Base-by-base conservation (phyloP, 2,329 filamentous ascomycete species). In the Trichoderma citrinoviride region DNA sequence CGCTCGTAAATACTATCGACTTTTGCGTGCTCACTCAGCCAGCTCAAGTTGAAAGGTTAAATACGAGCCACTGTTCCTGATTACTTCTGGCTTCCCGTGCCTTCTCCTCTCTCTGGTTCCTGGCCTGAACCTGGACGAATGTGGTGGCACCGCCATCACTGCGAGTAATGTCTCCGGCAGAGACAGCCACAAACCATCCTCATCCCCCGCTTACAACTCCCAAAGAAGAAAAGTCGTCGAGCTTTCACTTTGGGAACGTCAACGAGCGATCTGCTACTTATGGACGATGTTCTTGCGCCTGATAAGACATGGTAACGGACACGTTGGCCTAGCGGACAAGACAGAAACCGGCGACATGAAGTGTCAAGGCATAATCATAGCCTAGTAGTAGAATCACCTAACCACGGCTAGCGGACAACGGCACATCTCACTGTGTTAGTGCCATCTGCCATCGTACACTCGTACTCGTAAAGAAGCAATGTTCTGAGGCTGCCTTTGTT, bases 51-150 rank as follows among this genome's bases (percentile, higher is more conserved):
- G n/a, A 64, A 64, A 64, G 44, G 53, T 37, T 64, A 64, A 64
- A 64, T 50, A 57, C 53, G 46, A 50, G 61, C 46, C 60, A 33
- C 33, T 44, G 61, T 57, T 64, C 61, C 44, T 56, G 61, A 58
- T 58, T 64, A 50, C 52, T 57, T 46, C 7, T 52, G 37, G 33
- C 33, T 49, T 61, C 33, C 54, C 53, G 21, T 44, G 37, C 37
- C 52, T 33, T 53, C 49, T 62, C 27, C 60, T 29, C 19, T 62
- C 49, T 54, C 33, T 62, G 41, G 58, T 62, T 54, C 60, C 60
- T 54, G 60, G 33, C 60, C 23, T 43, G 49, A 17, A 25, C 60
- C 25, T 19, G 19, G 27, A 19, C 27, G 40, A 62, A 8, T n/a
- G 43, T 40, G 56, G 43, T 58, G 58, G 49, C 29, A 62, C 40